Evolutionary conservation across 208 protist species (phyloP).

Genomic region (Plasmodiophora brassicae): DNA sequence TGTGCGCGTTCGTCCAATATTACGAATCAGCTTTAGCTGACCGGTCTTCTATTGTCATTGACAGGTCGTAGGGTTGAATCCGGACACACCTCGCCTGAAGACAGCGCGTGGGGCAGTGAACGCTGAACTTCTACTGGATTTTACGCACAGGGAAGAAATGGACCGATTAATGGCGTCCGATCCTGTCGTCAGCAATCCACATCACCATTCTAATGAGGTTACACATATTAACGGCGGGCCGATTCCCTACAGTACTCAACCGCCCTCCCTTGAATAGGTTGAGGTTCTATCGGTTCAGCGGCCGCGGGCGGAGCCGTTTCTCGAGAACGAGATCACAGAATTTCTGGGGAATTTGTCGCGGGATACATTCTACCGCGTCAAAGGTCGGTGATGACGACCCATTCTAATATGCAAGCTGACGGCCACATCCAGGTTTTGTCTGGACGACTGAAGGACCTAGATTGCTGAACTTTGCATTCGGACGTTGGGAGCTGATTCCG

Average conservation of each 20-base stretch:
- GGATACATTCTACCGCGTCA: conserved; percentile 5
- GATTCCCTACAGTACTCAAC: neutral
- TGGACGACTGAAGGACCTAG: neutral
- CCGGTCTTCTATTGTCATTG: neutral
- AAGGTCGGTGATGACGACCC: neutral
- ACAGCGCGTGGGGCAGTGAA: neutral
- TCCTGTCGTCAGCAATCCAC: neutral
- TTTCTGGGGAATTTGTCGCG: neutral
- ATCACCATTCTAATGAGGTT: conserved; percentile 15
- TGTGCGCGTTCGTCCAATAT: neutral
- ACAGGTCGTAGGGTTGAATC: neutral
- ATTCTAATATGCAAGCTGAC: neutral
- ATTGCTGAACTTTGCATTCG: neutral
- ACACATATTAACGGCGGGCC: neutral
- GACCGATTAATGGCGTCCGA: too few species aligned
- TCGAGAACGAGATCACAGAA: neutral
- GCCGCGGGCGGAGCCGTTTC: neutral
- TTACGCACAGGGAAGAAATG: neutral
- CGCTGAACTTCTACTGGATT: neutral
- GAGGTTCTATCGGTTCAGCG: neutral
- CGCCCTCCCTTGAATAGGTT: neutral
- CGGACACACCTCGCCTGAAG: neutral
- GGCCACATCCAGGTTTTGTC: neutral
- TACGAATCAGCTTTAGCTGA: too few species aligned
- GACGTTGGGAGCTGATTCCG: neutral